Conservation (phyloP, 2,329 filamentous ascomycete species). For the Pseudogymnoascus sp. region DNA sequence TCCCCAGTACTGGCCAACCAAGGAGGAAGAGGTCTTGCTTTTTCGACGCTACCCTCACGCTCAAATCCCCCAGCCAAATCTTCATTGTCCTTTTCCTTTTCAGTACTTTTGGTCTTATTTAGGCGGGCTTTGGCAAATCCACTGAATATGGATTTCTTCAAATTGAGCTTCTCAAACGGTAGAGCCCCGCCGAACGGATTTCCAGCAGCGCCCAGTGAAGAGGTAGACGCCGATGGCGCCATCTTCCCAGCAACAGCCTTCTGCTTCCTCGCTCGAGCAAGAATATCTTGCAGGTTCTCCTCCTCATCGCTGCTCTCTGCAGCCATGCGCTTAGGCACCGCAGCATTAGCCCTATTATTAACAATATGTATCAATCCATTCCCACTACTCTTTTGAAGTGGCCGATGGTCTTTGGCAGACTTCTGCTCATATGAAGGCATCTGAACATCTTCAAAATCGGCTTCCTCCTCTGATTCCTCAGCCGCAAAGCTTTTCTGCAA, state of each 20-base stretch:
- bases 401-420: conserved; percentile 42
- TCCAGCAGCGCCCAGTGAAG: conserved; percentile 33
- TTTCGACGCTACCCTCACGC: conserved; percentile 26
- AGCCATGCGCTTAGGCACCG: conserved; percentile 38
- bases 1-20: conserved; percentile 63
- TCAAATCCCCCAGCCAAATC: conserved; percentile 33
- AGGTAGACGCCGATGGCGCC: background rate
- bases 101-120: background rate
- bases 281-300: conserved; percentile 68
- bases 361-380: conserved; percentile 65
- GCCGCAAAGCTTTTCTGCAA: conserved; percentile 54
- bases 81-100: conserved; percentile 21
- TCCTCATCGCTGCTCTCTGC: conserved; percentile 61
- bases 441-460: conserved; percentile 43
- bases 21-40: conserved; percentile 55
- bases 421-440: conserved; percentile 50
- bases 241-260: conserved; percentile 35
- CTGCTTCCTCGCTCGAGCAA: conserved; percentile 62
- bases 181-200: conserved; percentile 71
- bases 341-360: conserved; percentile 62
- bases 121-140: background rate
- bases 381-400: conserved; percentile 44
- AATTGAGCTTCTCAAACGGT: conserved; percentile 81
- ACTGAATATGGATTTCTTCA: conserved; percentile 52
- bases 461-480: conserved; percentile 28